Conservation (phyloP, 1,284 basidiomycete genomes). For the Sporisorium sorghi region DNA sequence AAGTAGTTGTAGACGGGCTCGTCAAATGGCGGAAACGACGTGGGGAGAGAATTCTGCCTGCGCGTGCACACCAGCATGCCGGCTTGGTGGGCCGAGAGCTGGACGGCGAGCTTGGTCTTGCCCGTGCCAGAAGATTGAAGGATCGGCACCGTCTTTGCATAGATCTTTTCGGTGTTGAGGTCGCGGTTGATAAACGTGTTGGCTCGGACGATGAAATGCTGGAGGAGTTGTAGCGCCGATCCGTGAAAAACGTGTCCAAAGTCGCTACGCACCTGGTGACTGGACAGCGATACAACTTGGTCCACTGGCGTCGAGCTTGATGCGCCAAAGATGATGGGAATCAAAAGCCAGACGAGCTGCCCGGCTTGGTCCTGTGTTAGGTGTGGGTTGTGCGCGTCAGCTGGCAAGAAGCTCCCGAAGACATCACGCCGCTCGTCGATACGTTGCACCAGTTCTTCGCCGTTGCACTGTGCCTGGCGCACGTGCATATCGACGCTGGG, state of each 20-base stretch:
- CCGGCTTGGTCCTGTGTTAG: too few relatives aligned
- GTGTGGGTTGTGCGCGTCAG: too few relatives aligned
- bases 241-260: background rate
- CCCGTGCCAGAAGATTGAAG: constrained; percentile 16
- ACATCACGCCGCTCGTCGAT: too few relatives aligned
- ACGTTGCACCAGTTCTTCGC: too few relatives aligned
- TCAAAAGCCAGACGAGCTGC: too few relatives aligned
- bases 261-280: background rate
- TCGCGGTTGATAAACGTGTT: background rate
- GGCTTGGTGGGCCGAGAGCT: too few relatives aligned
- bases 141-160: constrained; percentile 9
- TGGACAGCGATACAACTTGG: too few relatives aligned
- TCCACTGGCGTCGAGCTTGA: too few relatives aligned
- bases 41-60: background rate
- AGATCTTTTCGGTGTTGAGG: background rate
- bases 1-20: background rate
- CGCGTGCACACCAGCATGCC: constrained; percentile 15
- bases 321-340: too few relatives aligned
- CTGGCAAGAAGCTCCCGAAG: too few relatives aligned
- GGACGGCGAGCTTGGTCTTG: constrained; percentile 21
- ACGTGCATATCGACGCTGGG: too few relatives aligned
- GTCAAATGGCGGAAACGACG: background rate
- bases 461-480: too few relatives aligned
- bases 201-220: background rate
- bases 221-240: background rate